phyloP scores from a whole-genome alignment of 1,139 yeast species.

The Yamadazyma blattariae region DNA sequence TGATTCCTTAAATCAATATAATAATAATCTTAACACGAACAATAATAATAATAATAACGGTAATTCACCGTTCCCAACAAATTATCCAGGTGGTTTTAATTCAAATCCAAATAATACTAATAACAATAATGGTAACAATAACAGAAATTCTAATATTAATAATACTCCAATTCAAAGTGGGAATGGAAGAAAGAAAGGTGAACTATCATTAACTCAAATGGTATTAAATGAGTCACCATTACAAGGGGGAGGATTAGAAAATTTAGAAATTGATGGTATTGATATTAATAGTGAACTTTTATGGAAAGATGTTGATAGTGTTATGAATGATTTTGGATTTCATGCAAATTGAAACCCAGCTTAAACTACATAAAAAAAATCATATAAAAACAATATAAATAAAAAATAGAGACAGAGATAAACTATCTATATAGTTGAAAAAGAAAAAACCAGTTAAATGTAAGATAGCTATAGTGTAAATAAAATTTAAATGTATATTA shows the following conservation, averaged over 20 bases:
- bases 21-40: neutral
- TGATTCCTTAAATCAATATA: constrained; percentile 5
- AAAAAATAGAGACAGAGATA: too few relatives aligned
- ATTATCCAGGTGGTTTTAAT: neutral
- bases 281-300: constrained; percentile 58
- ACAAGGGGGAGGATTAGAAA: constrained; percentile 30
- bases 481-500: too few relatives aligned
- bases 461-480: too few relatives aligned
- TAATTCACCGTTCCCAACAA: neutral
- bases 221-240: constrained; percentile 30
- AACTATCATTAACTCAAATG: constrained; percentile 8
- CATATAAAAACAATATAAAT: neutral
- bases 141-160: neutral
- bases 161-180: constrained; percentile 5
- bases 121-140: neutral
- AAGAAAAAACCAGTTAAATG: neutral
- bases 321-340: constrained; percentile 94
- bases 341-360: constrained; percentile 43
- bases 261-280: constrained; percentile 30
- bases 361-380: too few relatives aligned
- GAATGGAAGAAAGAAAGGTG: neutral
- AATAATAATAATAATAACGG: neutral
- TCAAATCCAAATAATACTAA: neutral
- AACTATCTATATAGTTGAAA: constrained; percentile 1
- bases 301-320: constrained; percentile 88